Evolutionary conservation across 2,329 filamentous ascomycete genomes (phyloP), one percentile per base, ranked within the genome.

Genomic region (Neonectria sp.): DNA sequence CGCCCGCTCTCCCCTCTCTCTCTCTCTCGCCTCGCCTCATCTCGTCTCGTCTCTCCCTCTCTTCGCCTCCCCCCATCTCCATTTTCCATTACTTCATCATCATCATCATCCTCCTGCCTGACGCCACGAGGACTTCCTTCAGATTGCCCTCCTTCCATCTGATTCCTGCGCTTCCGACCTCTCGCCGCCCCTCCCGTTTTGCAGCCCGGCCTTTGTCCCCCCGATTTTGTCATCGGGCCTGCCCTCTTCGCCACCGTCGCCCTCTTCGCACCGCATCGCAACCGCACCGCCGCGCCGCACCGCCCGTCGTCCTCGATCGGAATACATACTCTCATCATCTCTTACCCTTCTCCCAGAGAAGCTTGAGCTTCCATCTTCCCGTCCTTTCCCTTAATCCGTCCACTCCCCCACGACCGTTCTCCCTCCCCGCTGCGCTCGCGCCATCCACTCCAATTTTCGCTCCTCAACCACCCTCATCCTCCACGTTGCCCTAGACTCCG

Each of bases 121-220:
- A 62, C 57, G 37, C 52, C 58, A 53, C 58, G 61, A 65, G 62
- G 59, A 56, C 49, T 62, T 69, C 59, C 63, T 67, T 67, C 61
- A 58, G 63, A 66, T 57, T 60, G 56, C 55, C 56, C 60, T 55
- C 59, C 49, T 62, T 52, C 46, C 46, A 43, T 61, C 60, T 58
- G 67, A 58, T 65, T 67, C 65, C 69, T 64, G 59, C 68, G 67
- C 49, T 69, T 68, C 62, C 63, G 53, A 46, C 67, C 8, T 52
- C 67, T 69, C 53, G 57, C 69, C 73, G 63, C 73, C 69, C 73
- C 72, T 75, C 73, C 70, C 66, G 48, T 35, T 64, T 55, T 52
- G 49, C 49, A 64, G 52, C 56, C 53, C 40, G 55, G 66, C 62
- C 57, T 68, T 72, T 57, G 67, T 58, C 71, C 63, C 72, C 68